A percentile compares a stretch with the other conserved stretches of the same genome.
Evolutionary conservation across 345 rosid genomes (phyloP).

Genomic region (Lepidium africanum): DNA sequence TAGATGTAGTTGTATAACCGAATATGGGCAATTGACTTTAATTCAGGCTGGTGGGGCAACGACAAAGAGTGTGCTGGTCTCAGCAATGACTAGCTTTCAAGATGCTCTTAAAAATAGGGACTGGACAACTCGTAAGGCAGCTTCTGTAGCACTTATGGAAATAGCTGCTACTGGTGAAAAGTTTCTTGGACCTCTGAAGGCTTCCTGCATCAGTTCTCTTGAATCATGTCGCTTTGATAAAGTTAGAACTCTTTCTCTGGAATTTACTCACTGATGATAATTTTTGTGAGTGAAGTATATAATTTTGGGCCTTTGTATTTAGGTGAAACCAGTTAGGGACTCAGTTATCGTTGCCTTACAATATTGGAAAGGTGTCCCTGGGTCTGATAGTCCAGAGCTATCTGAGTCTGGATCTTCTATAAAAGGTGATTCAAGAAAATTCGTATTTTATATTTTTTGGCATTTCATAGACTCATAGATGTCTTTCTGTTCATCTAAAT

Average conservation of each 20-base stretch:
- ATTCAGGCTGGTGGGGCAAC: conserved; percentile 90
- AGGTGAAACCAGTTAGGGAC: conserved; percentile 98
- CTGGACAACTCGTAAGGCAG: conserved; percentile 94
- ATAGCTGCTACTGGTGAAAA: conserved; percentile 66
- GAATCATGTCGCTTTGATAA: conserved; percentile 95
- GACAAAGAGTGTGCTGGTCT: conserved; percentile 42
- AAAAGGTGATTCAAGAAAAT: conserved; percentile 44
- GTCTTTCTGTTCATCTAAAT: neutral
- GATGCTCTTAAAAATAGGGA: conserved; percentile 70
- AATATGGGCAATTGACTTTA: neutral
- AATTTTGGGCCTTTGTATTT: conserved; percentile 13
- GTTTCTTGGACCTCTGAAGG: conserved; percentile 58
- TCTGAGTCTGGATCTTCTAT: conserved; percentile 74
- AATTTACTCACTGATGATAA: neutral
- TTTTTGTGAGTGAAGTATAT: neutral
- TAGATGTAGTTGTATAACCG: neutral
- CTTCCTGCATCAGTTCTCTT: conserved; percentile 64
- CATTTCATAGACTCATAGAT: neutral
- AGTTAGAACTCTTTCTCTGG: conserved; percentile 31
- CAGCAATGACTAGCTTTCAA: conserved; percentile 68
- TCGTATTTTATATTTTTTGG: neutral
- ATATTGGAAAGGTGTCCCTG: conserved; percentile 68
- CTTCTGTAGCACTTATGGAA: conserved; percentile 66
- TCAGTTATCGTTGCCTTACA: conserved; percentile 63
- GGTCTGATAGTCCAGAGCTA: conserved; percentile 54